A percentile compares a stretch with the other conserved stretches of the same genome.
Evolutionary conservation across 208 protist species (phyloP).

Genomic region (Blastocrithidia nonstop): DNA sequence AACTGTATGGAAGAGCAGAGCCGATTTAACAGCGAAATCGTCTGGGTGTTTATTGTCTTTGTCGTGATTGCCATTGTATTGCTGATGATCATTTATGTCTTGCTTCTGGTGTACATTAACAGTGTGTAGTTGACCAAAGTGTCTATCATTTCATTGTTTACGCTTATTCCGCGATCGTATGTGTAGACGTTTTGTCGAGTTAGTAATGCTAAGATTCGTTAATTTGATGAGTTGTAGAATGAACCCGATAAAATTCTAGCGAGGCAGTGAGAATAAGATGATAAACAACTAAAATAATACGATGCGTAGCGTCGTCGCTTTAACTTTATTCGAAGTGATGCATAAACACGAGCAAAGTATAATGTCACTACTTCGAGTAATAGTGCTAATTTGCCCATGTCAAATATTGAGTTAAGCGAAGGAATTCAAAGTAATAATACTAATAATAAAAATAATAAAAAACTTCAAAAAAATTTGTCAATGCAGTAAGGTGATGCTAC

Average conservation of each 20-base stretch:
- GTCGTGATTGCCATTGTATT: background rate
- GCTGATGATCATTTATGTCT: background rate
- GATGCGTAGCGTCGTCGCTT: no score
- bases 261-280: no score
- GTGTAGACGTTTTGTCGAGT: background rate
- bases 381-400: no score
- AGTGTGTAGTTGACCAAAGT: background rate
- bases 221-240: background rate
- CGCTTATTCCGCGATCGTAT: constrained; percentile 1
- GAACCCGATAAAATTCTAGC: background rate
- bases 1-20: background rate
- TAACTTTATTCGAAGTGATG: no score
- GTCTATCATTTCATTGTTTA: background rate
- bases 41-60: constrained; percentile 1
- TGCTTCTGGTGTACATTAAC: background rate
- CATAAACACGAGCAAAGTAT: no score
- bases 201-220: background rate
- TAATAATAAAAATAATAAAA: no score
- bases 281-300: no score
- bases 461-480: no score
- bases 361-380: no score
- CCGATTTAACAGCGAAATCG: background rate
- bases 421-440: no score
- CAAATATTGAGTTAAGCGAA: no score
- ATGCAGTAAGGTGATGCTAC: no score